phyloP scores from a whole-genome alignment of 495 filamentous ascomycete species.

The Aspergillus avenaceus region DNA sequence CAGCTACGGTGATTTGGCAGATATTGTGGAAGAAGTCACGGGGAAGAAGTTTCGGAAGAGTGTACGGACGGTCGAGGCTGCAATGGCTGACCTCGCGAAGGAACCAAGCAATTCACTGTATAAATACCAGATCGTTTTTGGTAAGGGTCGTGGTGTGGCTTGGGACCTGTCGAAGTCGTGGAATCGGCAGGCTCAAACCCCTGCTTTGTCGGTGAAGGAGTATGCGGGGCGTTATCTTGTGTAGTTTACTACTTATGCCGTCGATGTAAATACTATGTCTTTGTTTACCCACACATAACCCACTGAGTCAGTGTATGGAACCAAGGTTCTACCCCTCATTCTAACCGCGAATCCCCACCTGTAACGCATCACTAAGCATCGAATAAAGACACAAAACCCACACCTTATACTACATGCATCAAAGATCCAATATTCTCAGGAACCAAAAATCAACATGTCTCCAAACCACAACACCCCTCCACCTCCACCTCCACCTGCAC shows the following conservation, averaged over 20 bases:
- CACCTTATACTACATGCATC: no score
- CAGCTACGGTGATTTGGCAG: slow-evolving; percentile 46
- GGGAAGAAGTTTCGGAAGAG: slow-evolving; percentile 39
- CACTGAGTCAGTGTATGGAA: no score
- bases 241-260: no score
- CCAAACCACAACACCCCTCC: no score
- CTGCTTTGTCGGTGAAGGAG: slow-evolving; percentile 34
- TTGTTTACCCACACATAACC: no score
- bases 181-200: slow-evolving; percentile 43
- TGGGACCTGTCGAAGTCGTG: slow-evolving; percentile 51
- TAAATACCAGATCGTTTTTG: slow-evolving; percentile 61
- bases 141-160: slow-evolving; percentile 49
- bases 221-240: slow-evolving; percentile 21
- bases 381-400: no score
- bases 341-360: no score
- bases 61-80: slow-evolving; percentile 35
- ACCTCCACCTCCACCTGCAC: not conserved
- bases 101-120: slow-evolving; percentile 46
- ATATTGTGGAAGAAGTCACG: slow-evolving; percentile 40
- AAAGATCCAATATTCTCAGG: no score
- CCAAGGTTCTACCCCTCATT: no score
- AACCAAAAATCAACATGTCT: no score
- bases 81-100: slow-evolving; percentile 35
- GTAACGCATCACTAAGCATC: no score
- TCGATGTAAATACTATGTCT: no score